Percentiles rank a stretch among this genome's conserved stretches.
Evolutionary conservation across 768 basidiomycete genomes (phyloP).

Genomic region (Leccinum arenicola): DNA sequence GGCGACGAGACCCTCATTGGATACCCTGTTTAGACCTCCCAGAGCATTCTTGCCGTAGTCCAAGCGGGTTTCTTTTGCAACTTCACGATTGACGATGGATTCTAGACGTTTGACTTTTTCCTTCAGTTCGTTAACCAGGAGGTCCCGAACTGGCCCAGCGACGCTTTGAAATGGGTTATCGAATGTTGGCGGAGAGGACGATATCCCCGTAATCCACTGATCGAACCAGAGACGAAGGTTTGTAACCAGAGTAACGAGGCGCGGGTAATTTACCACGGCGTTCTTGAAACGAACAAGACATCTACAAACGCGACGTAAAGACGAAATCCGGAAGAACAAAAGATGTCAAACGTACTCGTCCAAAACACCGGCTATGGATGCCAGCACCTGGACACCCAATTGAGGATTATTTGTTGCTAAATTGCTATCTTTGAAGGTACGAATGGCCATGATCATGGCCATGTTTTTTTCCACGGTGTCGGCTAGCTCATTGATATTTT

Average conservation of each 20-base stretch:
- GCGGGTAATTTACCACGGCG: constrained; percentile 44
- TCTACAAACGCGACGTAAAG: constrained; percentile 30
- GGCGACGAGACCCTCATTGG: constrained; percentile 36
- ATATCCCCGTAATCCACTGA: constrained; percentile 45
- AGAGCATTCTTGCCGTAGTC: constrained; percentile 5
- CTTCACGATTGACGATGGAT: constrained; percentile 52
- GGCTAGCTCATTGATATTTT: constrained; percentile 44
- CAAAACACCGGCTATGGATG: constrained; percentile 44
- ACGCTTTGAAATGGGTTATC: constrained; percentile 40
- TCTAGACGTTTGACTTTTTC: constrained; percentile 32
- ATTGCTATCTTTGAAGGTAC: constrained; percentile 33
- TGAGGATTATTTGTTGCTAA: constrained; percentile 11
- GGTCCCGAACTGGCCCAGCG: constrained; percentile 32
- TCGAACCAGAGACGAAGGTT: constrained; percentile 45
- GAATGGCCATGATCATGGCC: constrained; percentile 26
- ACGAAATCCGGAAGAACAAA: constrained; percentile 17
- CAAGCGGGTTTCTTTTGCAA: constrained; percentile 32
- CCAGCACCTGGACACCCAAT: constrained; percentile 42
- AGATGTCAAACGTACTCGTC: constrained; percentile 43
- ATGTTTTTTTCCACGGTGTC: constrained; percentile 42
- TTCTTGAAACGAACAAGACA: constrained; percentile 59
- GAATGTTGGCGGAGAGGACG: constrained; percentile 39
- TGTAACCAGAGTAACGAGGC: constrained; percentile 39
- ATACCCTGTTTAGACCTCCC: neutral
- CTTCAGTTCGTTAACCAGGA: constrained; percentile 32